Percentiles rank a stretch among this genome's conserved stretches.
These are phyloP conservation scores for Hypholoma fasciculare DNA, from an alignment of 768 basidiomycete species.

Conservation along the genomic window DNA sequence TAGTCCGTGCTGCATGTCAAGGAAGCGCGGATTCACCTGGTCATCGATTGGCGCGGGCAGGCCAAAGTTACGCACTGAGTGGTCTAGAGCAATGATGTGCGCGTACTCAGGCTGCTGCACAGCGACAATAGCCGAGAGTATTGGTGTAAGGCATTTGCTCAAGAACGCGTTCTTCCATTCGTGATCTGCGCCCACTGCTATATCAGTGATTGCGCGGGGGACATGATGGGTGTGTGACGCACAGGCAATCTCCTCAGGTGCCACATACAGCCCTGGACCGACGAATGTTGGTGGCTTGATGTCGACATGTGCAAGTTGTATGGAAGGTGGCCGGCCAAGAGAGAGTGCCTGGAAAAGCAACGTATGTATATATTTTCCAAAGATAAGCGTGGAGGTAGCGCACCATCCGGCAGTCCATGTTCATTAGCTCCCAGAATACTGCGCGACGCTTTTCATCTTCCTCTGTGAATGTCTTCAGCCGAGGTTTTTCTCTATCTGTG, in stretches of 20 bases:
- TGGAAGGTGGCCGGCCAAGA: slow-evolving; percentile 72
- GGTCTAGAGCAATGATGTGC: slow-evolving; percentile 54
- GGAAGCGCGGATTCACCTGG: slow-evolving; percentile 44
- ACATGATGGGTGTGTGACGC: slow-evolving; percentile 17
- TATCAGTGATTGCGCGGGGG: not conserved
- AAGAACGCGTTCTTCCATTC: slow-evolving; percentile 74
- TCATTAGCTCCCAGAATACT: slow-evolving; percentile 75
- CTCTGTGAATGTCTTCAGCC: slow-evolving; percentile 67
- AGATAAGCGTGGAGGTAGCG: not conserved
- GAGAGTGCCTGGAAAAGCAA: slow-evolving; percentile 54
- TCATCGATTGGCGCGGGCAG: slow-evolving; percentile 52
- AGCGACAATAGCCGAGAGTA: slow-evolving; percentile 57
- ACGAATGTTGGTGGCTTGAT: slow-evolving; percentile 53
- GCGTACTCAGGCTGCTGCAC: slow-evolving; percentile 51
- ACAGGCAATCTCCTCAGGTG: slow-evolving; percentile 53
- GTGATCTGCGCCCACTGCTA: slow-evolving; percentile 46
- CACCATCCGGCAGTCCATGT: slow-evolving; percentile 71
- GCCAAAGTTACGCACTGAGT: slow-evolving; percentile 52
- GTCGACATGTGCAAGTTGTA: slow-evolving; percentile 66
- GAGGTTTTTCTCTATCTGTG: slow-evolving; percentile 66
- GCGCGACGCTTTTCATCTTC: slow-evolving; percentile 69
- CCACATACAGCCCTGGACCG: slow-evolving; percentile 46
- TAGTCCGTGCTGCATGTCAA: slow-evolving; percentile 65
- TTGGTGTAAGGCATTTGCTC: slow-evolving; percentile 59
- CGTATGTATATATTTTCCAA: not conserved